A percentile compares a stretch with the other conserved stretches of the same genome.
Evolutionary conservation across 371 early-diverging fungal species (phyloP).

Genomic region (Funneliformis caledonium): DNA sequence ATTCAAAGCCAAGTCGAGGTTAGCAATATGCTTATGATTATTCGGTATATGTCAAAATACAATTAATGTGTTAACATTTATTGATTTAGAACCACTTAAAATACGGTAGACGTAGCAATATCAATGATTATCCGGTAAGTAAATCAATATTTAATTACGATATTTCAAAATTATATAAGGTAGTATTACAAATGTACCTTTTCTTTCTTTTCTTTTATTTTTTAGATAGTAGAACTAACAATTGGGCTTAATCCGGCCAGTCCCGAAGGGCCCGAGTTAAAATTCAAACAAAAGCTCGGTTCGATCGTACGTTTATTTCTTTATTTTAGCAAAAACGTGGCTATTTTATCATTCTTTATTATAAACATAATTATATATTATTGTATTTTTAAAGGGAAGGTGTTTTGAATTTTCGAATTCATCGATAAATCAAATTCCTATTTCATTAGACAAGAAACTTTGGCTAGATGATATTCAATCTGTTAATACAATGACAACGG

Average conservation of each 20-base stretch:
- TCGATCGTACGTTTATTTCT: constrained; percentile 9
- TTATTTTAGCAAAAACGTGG: neutral
- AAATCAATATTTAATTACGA: neutral
- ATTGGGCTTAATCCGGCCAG: constrained; percentile 7
- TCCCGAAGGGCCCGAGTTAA: constrained; percentile 22
- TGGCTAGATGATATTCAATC: neutral
- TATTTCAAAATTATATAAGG: neutral
- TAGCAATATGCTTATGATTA: neutral
- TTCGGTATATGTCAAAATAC: neutral
- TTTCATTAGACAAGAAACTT: neutral
- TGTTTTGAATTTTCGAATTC: constrained; percentile 18
- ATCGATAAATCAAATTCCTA: neutral
- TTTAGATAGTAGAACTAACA: constrained; percentile 16
- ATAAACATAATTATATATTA: neutral
- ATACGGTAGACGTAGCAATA: neutral
- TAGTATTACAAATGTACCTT: no score
- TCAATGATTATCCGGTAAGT: constrained; percentile 33
- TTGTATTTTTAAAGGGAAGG: constrained; percentile 12
- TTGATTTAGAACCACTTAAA: neutral
- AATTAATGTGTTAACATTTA: neutral
- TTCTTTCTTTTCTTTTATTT: neutral
- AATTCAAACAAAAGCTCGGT: neutral
- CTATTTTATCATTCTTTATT: neutral
- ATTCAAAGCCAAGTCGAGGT: constrained; percentile 23
- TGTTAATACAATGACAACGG: neutral